Evolutionary conservation across 352 stramenopile species (phyloP).

Genomic region (Globisporangium parvum): DNA sequence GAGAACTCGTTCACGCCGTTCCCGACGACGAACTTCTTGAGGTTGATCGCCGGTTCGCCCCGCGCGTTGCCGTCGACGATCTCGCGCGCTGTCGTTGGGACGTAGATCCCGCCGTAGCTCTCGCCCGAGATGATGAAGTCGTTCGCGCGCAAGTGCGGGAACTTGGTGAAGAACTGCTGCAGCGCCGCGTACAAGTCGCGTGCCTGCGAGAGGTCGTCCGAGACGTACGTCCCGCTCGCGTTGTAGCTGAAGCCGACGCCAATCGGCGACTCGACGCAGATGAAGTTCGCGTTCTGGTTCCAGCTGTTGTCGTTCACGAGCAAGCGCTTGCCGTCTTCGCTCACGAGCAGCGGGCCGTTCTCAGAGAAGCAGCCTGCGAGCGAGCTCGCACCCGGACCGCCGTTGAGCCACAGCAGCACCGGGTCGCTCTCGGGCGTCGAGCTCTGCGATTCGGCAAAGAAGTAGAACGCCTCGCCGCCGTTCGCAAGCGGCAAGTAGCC

Average conservation of each 20-base stretch:
- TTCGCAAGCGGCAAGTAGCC: constrained; percentile 50
- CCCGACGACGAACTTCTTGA: constrained; percentile 88
- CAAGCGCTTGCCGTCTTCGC: constrained; percentile 37
- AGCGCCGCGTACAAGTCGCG: constrained; percentile 72
- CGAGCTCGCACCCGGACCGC: constrained; percentile 52
- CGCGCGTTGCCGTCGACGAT: constrained; percentile 47
- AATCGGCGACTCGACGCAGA: constrained; percentile 60
- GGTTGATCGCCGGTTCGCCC: constrained; percentile 34
- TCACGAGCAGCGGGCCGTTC: constrained; percentile 66
- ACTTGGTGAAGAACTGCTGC: constrained; percentile 84
- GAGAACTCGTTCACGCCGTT: constrained; percentile 65
- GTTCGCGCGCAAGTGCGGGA: constrained; percentile 71
- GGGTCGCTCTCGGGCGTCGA: constrained; percentile 28
- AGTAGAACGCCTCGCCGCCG: constrained; percentile 63
- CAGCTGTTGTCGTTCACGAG: constrained; percentile 44
- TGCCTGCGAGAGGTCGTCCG: constrained; percentile 66
- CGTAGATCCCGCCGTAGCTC: constrained; percentile 78
- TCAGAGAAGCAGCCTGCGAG: constrained; percentile 59
- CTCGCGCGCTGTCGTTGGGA: constrained; percentile 46
- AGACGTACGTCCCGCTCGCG: constrained; percentile 51
- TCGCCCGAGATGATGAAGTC: constrained; percentile 81
- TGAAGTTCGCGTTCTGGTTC: constrained; percentile 48
- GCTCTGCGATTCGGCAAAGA: constrained; percentile 59
- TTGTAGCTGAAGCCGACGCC: constrained; percentile 70
- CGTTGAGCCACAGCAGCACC: constrained; percentile 66